Evolutionary conservation across 768 basidiomycete genomes (phyloP).

Genomic region (Suillus occidentalis): DNA sequence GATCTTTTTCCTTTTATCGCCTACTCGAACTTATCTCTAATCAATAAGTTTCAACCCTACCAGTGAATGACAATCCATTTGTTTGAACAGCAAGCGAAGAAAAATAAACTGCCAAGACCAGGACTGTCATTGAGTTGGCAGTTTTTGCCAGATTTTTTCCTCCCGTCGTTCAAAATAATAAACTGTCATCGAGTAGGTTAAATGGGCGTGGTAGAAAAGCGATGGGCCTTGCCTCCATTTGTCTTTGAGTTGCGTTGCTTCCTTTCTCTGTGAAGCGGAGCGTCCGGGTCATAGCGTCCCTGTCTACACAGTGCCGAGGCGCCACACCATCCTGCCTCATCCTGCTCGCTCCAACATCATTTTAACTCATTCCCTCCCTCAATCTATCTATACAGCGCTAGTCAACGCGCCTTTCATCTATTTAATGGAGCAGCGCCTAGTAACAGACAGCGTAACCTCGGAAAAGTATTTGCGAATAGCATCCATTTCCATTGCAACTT

Average conservation of each 20-base stretch:
- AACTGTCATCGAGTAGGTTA: not conserved
- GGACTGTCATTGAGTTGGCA: too few relatives aligned
- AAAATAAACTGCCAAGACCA: too few relatives aligned
- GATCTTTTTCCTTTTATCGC: not conserved
- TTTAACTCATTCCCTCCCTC: not conserved
- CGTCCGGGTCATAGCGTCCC: not conserved
- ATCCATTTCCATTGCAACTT: conserved; percentile 37
- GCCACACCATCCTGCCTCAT: not conserved
- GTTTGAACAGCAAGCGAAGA: too few relatives aligned
- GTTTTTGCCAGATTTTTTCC: too few relatives aligned
- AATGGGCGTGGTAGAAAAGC: not conserved
- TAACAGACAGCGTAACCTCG: conserved; percentile 13
- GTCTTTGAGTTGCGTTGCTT: not conserved
- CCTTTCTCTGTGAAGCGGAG: not conserved
- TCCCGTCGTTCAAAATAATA: too few relatives aligned
- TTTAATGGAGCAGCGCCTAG: not conserved
- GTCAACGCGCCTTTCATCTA: not conserved
- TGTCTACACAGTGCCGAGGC: not conserved
- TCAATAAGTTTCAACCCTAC: not conserved
- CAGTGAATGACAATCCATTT: too few relatives aligned
- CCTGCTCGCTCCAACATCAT: not conserved
- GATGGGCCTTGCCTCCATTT: not conserved
- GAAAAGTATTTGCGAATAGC: conserved; percentile 35
- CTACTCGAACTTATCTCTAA: not conserved
- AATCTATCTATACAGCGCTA: not conserved